These are phyloP conservation scores for Penicillium canescens DNA, from an alignment of 495 filamentous ascomycete genomes.

Conservation along the genomic window DNA sequence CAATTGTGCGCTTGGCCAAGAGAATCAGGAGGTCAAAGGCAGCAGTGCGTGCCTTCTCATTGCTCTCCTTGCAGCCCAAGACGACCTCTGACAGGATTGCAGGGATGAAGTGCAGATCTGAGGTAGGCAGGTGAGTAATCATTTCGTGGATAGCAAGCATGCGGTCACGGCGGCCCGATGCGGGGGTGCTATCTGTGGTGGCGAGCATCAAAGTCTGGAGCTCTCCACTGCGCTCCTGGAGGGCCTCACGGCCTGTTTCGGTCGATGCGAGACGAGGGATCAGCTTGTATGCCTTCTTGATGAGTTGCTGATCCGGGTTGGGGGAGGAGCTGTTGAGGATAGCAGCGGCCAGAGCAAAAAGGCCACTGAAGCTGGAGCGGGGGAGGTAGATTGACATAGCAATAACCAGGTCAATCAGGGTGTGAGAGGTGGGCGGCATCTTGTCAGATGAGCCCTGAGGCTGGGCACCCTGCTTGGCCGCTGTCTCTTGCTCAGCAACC, in stretches of 20 bases:
- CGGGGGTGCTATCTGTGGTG: conserved; percentile 76
- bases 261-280: conserved; percentile 86
- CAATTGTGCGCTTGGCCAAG: conserved; percentile 78
- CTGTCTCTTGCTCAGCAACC: conserved; percentile 46
- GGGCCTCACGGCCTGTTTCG: conserved; percentile 66
- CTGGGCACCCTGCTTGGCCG: conserved; percentile 62
- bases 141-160: conserved; percentile 78
- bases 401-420: conserved; percentile 92
- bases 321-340: conserved; percentile 63
- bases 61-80: conserved; percentile 92
- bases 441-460: conserved; percentile 59
- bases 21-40: conserved; percentile 90
- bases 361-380: conserved; percentile 70
- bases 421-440: conserved; percentile 93
- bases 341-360: conserved; percentile 80
- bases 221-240: conserved; percentile 69
- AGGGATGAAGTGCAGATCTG: conserved; percentile 87
- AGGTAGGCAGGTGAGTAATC: conserved; percentile 70
- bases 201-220: conserved; percentile 76
- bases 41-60: conserved; percentile 84
- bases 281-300: conserved; percentile 99
- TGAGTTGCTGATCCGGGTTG: conserved; percentile 78
- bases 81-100: conserved; percentile 89
- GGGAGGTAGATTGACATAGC: conserved; percentile 93
- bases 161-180: conserved; percentile 81